Conservation (phyloP, 2,329 filamentous ascomycete species). For the Fusarium multiceps region DNA sequence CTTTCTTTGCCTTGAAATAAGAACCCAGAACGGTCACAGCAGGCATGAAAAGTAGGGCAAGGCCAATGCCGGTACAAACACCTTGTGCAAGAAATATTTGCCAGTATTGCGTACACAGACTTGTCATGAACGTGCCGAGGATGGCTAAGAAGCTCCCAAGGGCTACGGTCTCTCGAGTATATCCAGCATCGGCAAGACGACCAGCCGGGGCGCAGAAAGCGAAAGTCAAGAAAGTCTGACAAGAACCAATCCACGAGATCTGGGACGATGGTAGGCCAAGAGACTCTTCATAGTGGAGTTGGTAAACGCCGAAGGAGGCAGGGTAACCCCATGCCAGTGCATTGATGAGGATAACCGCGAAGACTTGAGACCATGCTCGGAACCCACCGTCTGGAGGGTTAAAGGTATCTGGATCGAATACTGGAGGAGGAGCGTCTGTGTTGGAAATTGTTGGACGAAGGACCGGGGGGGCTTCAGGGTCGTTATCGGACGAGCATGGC, state of each 20-base stretch:
- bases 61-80: slow-evolving; percentile 62
- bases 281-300: slow-evolving; percentile 59
- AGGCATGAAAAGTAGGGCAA: slow-evolving; percentile 68
- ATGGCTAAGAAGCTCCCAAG: slow-evolving; percentile 57
- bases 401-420: slow-evolving; percentile 37
- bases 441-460: slow-evolving; percentile 43
- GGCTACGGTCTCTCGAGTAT: slow-evolving; percentile 55
- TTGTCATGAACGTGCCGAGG: slow-evolving; percentile 61
- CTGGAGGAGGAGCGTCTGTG: slow-evolving; percentile 40
- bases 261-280: slow-evolving; percentile 51
- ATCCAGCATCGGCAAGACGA: slow-evolving; percentile 62
- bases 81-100: slow-evolving; percentile 67
- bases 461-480: slow-evolving; percentile 4
- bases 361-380: slow-evolving; percentile 62
- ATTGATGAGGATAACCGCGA: slow-evolving; percentile 60
- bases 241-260: slow-evolving; percentile 60
- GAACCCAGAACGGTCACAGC: slow-evolving; percentile 69
- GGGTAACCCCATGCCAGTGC: slow-evolving; percentile 63
- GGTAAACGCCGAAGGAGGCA: slow-evolving; percentile 64
- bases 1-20: slow-evolving; percentile 68
- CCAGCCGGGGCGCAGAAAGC: slow-evolving; percentile 61
- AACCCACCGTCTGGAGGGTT: slow-evolving; percentile 58
- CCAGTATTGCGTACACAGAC: slow-evolving; percentile 60
- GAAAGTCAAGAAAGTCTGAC: slow-evolving; percentile 64
- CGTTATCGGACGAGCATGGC: not conserved